Evolutionary conservation across 129 eudicot genomes (phyloP), one percentile per base, ranked within the genome.

Genomic region (Dittrichia graveolens): DNA sequence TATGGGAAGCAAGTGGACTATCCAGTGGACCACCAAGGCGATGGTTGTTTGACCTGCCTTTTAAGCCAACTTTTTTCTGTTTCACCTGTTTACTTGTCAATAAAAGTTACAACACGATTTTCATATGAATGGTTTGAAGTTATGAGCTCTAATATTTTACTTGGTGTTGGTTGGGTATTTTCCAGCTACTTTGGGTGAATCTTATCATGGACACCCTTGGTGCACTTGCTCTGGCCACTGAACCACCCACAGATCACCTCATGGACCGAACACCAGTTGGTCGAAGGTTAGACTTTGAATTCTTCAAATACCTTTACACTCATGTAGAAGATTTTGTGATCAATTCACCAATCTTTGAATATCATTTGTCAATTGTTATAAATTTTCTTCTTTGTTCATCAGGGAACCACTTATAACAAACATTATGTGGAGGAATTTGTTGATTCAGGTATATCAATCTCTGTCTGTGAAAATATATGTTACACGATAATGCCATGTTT

Each of bases 181-280:
- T 73, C 24, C 89, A 93, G 98, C 98, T 93, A 18, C 95, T 93
- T 42, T 93, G 98, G 98, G 98, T 93, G 31, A 93, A 93, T 76
- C 96, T 93, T 55, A 93, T 93, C 38, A 93, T 93, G 98, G 98
- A 93, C 81, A 93, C 98, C 5, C 95, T 93, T 35, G 98, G 98
- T 59, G 98, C 98, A 44, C 96, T 93, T 78, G 98, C 98, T 19
- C 81, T 93, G 44, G 98, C 98, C 71, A 93, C 98, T 11, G 98
- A 93, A 79, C 96, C 96, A 64, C 98, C 98, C 16, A 93, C 98
- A 3, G 96, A 93, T 79, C 95, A 93, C 77, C 96, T 93, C 55
- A 93, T 93, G 98, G 72, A 71, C 11, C 84, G 98, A 61, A 67
- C 86, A 42, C 98, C 98, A 4, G 98, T 93, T 78, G 98, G 98